A percentile compares a stretch with the other conserved stretches of the same genome.
Evolutionary conservation across 805 yeast genomes (phyloP).

Genomic region (Wickerhamomyces ciferrii): DNA sequence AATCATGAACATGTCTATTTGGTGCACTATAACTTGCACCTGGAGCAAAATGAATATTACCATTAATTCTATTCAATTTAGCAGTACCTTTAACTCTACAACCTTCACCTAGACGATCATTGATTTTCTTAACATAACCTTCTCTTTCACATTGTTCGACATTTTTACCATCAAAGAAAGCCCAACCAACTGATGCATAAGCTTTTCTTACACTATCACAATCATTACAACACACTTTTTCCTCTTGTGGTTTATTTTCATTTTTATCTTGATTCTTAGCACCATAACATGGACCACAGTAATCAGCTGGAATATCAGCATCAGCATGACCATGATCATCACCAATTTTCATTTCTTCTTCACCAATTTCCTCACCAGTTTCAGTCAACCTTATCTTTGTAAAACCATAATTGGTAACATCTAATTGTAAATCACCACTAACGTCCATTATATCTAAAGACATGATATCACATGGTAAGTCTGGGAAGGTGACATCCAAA

Average conservation of each 20-base stretch:
- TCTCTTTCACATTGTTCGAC: slow-evolving; percentile 89
- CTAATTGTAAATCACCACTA: slow-evolving; percentile 78
- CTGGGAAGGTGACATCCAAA: slow-evolving; percentile 78
- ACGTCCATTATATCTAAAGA: slow-evolving; percentile 86
- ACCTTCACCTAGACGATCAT: slow-evolving; percentile 68
- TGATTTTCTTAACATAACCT: slow-evolving; percentile 68
- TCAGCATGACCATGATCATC: slow-evolving; percentile 20
- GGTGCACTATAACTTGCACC: slow-evolving; percentile 65
- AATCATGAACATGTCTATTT: slow-evolving; percentile 77
- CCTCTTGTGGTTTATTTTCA: slow-evolving; percentile 28
- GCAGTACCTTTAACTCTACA: slow-evolving; percentile 82
- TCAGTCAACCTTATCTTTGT: slow-evolving; percentile 57
- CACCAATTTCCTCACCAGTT: slow-evolving; percentile 42
- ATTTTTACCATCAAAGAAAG: slow-evolving; percentile 81
- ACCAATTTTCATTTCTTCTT: slow-evolving; percentile 37
- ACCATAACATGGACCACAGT: slow-evolving; percentile 93
- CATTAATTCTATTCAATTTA: slow-evolving; percentile 77
- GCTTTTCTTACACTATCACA: slow-evolving; percentile 81
- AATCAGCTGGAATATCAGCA: slow-evolving; percentile 30
- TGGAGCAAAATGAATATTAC: slow-evolving; percentile 94
- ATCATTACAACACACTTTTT: slow-evolving; percentile 71
- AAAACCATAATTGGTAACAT: slow-evolving; percentile 67
- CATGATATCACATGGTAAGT: slow-evolving; percentile 78
- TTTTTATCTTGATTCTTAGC: slow-evolving; percentile 56
- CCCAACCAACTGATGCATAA: slow-evolving; percentile 77